Base-by-base conservation (phyloP, 805 yeast species). In the Cyberlindnera saturnus region DNA sequence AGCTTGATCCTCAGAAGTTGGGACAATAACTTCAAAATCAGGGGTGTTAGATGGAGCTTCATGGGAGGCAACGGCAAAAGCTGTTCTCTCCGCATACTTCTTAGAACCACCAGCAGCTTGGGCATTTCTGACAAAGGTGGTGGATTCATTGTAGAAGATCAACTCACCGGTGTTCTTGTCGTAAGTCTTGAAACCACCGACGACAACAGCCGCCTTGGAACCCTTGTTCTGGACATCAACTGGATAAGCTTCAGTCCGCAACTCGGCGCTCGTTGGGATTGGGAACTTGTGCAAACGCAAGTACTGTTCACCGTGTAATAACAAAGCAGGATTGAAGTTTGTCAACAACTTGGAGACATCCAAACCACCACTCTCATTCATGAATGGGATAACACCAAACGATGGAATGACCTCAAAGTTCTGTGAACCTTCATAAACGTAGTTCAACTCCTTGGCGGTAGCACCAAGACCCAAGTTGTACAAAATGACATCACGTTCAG, bases 261-360 rank as follows among this genome's bases (percentile, higher is more conserved):
- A 63, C 2, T 66, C 61, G 3, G 82, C 95, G 48, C 75, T 72
- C 1, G 85, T 77, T 48, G 96, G 95, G 45, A 91, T 72, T 45
- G 95, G 93, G 71, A 75, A 81, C 62, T 81, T 77, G 50, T 73
- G 73, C 49, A 91, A 63, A 65, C 80, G 88, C 55, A 90, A 71
- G 65, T 85, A 91, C 64, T 91, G 97, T 68, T 91, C 99, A 46
- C 98, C 99, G 63, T 91, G 98, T 53, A 91, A 75, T 59, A 91
- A 73, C 65, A 83, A 74, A 79, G 88, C 82, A 47, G 93, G 96
- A 66, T 87, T 86, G 73, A 87, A 91, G 67, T 86, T 81, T 45
- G 81, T 84, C 53, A 91, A 80, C 36, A 82, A 63, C 45, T 73
- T 69, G 47, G 74, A 68, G 61, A 83, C 77, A 31, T 84, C 73